A percentile compares a stretch with the other conserved stretches of the same genome.
Conservation (phyloP, 768 basidiomycete species). For the Lentinula detonsa region DNA sequence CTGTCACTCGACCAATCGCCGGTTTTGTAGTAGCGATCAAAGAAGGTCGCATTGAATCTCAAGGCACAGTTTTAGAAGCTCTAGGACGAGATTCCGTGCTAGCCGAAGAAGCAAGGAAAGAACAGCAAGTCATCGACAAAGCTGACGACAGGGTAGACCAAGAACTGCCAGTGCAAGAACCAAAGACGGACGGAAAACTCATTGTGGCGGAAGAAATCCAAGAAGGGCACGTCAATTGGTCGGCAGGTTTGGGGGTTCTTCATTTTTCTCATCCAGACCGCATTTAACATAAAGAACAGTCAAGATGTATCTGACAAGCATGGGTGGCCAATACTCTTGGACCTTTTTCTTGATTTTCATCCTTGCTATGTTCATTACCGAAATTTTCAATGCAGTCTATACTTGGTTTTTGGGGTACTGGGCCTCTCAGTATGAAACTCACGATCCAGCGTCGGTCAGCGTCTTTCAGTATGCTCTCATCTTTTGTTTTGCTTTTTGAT, state of each 20-base stretch:
- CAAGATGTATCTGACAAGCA: slow-evolving; percentile 12
- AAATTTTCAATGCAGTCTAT: slow-evolving; percentile 9
- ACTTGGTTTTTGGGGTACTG: slow-evolving; percentile 16
- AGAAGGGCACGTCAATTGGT: slow-evolving; percentile 40
- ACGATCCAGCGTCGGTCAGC: slow-evolving; percentile 8
- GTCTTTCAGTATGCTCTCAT: slow-evolving; percentile 11
- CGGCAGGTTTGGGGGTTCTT: slow-evolving; percentile 17
- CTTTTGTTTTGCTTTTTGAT: background rate
- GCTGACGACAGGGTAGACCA: slow-evolving; percentile 14
- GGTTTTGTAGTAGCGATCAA: slow-evolving; percentile 39
- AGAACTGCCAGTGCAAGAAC: slow-evolving; percentile 17
- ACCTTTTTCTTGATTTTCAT: slow-evolving; percentile 12
- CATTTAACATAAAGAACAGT: slow-evolving; percentile 6
- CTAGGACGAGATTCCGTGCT: slow-evolving; percentile 30
- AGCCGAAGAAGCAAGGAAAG: slow-evolving; percentile 39
- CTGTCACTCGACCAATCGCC: slow-evolving; percentile 36
- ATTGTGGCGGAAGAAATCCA: slow-evolving; percentile 41
- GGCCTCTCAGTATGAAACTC: slow-evolving; percentile 13
- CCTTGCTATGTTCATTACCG: slow-evolving; percentile 7
- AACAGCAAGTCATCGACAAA: slow-evolving; percentile 24
- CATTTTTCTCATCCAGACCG: background rate
- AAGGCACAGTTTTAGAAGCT: slow-evolving; percentile 37
- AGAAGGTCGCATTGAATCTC: slow-evolving; percentile 37
- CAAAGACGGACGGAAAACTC: slow-evolving; percentile 31
- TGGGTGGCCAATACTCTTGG: slow-evolving; percentile 11